Evolutionary conservation across 768 basidiomycete species (phyloP).

Genomic region (Rhizopogon roseolus): DNA sequence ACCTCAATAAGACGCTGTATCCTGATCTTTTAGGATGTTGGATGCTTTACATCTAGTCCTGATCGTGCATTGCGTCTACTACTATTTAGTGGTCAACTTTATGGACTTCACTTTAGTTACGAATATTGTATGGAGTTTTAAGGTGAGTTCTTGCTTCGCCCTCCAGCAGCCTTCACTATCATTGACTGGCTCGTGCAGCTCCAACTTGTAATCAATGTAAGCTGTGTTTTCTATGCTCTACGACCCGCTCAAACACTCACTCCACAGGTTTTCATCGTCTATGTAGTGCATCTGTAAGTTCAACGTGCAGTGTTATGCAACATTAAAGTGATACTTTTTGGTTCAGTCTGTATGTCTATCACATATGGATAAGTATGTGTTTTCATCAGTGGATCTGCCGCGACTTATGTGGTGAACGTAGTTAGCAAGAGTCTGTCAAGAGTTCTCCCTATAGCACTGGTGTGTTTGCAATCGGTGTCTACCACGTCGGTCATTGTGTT

Average conservation of each 20-base stretch:
- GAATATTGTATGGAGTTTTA: slow-evolving; percentile 22
- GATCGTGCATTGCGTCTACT: slow-evolving; percentile 31
- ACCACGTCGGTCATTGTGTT: not conserved
- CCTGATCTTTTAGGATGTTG: slow-evolving; percentile 22
- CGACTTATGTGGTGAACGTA: not conserved
- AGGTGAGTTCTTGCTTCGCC: not conserved
- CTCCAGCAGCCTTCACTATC: not conserved
- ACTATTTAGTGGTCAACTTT: slow-evolving; percentile 31
- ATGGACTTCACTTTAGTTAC: slow-evolving; percentile 22
- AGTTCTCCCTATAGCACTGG: not conserved
- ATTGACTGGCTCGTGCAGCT: not conserved
- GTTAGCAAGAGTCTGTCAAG: not conserved
- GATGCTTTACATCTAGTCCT: slow-evolving; percentile 31
- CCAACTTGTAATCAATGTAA: not conserved
- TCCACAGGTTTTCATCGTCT: not conserved
- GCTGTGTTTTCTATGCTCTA: not conserved
- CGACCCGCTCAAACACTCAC: not conserved
- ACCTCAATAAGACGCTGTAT: not conserved
- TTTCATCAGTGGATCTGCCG: not conserved
- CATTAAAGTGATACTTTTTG: not conserved
- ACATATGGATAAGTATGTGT: slow-evolving; percentile 4
- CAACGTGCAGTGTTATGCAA: not conserved
- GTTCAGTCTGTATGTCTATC: not conserved
- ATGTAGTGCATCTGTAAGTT: not conserved
- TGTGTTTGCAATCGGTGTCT: not conserved